Base-by-base conservation (phyloP, 2,329 filamentous ascomycete genomes). In the Arthrobotrys sphaeroides region DNA sequence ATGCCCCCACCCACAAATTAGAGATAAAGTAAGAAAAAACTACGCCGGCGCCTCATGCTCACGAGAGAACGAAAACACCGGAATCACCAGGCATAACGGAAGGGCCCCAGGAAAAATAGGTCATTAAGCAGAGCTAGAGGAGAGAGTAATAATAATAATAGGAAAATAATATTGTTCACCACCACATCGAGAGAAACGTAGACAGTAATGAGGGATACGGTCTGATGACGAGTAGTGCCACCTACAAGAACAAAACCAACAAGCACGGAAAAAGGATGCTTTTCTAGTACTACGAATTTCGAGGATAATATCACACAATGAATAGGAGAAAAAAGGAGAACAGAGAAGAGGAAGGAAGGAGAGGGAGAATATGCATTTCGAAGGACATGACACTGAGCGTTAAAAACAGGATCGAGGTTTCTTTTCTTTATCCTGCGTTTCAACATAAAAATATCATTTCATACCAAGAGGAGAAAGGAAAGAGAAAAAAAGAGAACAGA, bases 271-370 rank as follows among this genome's bases (percentile, higher is more conserved):
- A 38, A 57, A 42, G 47, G 20, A 60, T 66, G 67, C 68, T 69
- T 68, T 69, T 76, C 72, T 77, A 73, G 43, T 73, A 73, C 69
- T 70, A 70, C 55, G 65, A 69, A 49, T 51, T 55, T 55, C 31
- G 60, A 40, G 51, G 24, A 36, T 64, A 70, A 76, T 74, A 72
- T 70, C 73, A 69, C 67, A 73, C 75, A 61, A 75, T 51, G 42
- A 55, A 66, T 38, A 49, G 18, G n/a, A n/a, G n/a, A n/a, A n/a
- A 33, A 68, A 68, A 26, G 36, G 45, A 16, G 51, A 24, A 38
- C 1, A 24, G 28, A 10, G 28, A n/a, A n/a, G n/a, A 53, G 31
- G 51, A 18, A 40, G 7, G 33, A 24, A 20, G 20, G 31, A 31
- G 51, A 36, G 68, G 22, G 64, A 47, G 28, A 60, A 65, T 12